Percentiles rank a stretch among this genome's conserved stretches.
These are phyloP conservation scores for Scheffersomyces titani DNA, from an alignment of 1,139 yeast species.

Conservation along the genomic window DNA sequence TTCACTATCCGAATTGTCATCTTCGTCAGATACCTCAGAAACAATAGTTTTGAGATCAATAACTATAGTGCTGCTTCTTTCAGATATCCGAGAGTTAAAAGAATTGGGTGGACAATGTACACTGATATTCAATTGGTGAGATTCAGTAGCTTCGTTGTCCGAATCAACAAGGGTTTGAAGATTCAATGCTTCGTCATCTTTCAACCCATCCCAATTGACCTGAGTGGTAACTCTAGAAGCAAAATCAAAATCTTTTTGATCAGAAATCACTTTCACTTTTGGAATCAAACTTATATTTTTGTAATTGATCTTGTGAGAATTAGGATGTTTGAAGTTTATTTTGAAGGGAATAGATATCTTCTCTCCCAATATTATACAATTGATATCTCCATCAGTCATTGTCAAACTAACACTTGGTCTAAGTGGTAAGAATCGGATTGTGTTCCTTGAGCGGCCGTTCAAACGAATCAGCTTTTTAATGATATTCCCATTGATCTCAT, in stretches of 20 bases:
- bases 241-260: conserved; percentile 15
- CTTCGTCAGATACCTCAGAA: conserved; percentile 18
- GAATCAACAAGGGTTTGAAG: conserved; percentile 16
- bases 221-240: conserved; percentile 20
- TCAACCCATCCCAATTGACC: conserved; percentile 37
- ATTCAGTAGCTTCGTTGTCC: conserved; percentile 8
- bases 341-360: conserved; percentile 22
- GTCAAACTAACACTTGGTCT: not conserved
- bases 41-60: conserved; percentile 29
- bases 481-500: not conserved
- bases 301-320: conserved; percentile 20
- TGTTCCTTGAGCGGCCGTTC: not conserved
- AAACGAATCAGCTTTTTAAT: not conserved
- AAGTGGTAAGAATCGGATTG: not conserved
- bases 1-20: conserved; percentile 4
- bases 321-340: conserved; percentile 17
- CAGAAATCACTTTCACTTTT: conserved; percentile 18
- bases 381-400: not conserved
- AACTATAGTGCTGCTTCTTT: conserved; percentile 11
- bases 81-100: conserved; percentile 8
- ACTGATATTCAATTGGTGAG: conserved; percentile 21
- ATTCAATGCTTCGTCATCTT: conserved; percentile 44
- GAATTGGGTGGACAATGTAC: conserved; percentile 25
- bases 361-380: conserved; percentile 27
- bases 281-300: conserved; percentile 21